phyloP scores from a whole-genome alignment of 345 rosid species.

The Salix purpurea region DNA sequence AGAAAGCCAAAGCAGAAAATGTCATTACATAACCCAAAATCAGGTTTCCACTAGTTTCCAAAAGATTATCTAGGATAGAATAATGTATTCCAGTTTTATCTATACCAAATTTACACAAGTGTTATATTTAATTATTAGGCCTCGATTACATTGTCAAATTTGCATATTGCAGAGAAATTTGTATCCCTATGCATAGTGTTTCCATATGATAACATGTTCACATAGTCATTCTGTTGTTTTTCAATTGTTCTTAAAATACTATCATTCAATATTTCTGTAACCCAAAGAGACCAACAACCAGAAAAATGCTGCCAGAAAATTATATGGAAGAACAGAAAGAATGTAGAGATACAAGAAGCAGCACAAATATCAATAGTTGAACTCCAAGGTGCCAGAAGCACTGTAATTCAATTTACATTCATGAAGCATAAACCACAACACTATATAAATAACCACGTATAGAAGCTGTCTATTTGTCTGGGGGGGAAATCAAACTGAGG shows the following conservation, averaged over 20 bases:
- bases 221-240: not conserved
- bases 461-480: not conserved
- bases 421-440: not conserved
- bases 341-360: not conserved
- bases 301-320: not conserved
- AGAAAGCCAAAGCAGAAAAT: no score
- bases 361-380: not conserved
- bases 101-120: not conserved
- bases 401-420: not conserved
- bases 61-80: not conserved
- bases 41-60: not conserved
- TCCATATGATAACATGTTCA: not conserved
- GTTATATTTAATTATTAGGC: not conserved
- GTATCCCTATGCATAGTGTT: not conserved
- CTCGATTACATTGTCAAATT: not conserved
- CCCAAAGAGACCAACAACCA: not conserved
- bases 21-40: not conserved
- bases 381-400: not conserved
- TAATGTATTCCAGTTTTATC: not conserved
- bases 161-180: not conserved
- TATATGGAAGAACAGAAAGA: not conserved
- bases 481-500: not conserved
- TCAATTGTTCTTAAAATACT: not conserved
- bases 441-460: not conserved
- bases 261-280: not conserved